Conservation (phyloP, 176 grass and related monocot species). For the Dactylis glomerata region DNA sequence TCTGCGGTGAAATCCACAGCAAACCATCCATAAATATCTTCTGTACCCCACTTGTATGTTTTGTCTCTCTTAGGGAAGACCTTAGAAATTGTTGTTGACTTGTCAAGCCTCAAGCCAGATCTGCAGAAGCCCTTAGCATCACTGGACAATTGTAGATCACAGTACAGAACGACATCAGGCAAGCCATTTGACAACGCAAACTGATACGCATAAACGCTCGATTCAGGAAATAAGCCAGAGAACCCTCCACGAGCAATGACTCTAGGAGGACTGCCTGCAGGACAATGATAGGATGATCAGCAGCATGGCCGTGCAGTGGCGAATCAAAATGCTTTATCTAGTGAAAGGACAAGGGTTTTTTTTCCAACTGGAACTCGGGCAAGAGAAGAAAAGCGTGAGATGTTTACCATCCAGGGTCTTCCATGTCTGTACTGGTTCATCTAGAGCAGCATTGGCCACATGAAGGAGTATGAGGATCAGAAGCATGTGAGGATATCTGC, state of each 20-base stretch:
- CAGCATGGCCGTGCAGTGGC: neutral
- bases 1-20: constrained; percentile 73
- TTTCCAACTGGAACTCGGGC: neutral
- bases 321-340: neutral
- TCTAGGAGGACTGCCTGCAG: constrained; percentile 51
- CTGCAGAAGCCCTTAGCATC: constrained; percentile 62
- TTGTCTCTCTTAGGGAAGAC: constrained; percentile 54
- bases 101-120: constrained; percentile 54
- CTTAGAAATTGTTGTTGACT: constrained; percentile 51
- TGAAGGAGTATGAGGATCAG: constrained; percentile 52
- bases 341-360: neutral
- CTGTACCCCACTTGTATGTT: constrained; percentile 47
- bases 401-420: constrained; percentile 59
- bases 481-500: constrained; percentile 51
- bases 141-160: constrained; percentile 67
- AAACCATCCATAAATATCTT: constrained; percentile 68
- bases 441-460: constrained; percentile 44
- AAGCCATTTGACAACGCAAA: constrained; percentile 48
- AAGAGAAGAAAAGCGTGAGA: neutral
- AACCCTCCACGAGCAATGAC: constrained; percentile 79
- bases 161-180: constrained; percentile 48
- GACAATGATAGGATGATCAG: constrained; percentile 8
- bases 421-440: constrained; percentile 52
- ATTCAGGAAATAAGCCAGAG: constrained; percentile 80
- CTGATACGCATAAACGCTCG: constrained; percentile 57